Evolutionary conservation across 2,329 filamentous ascomycete genomes (phyloP).

Genomic region (Triangularia verruculosa): DNA sequence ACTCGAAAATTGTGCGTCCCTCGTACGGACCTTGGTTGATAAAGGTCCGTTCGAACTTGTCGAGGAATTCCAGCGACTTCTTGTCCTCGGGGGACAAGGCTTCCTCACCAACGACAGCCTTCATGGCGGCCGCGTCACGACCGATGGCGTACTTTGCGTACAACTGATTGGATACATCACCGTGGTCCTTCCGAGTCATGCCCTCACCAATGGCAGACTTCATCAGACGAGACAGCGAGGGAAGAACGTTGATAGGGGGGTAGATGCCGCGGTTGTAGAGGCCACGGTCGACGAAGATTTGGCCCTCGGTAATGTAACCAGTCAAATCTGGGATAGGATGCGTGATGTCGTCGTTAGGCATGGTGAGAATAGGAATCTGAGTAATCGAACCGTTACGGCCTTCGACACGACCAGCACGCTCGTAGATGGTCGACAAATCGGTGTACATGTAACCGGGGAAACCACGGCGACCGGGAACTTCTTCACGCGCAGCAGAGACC

Average conservation of each 20-base stretch:
- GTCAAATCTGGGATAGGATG: constrained; percentile 98
- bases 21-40: constrained; percentile 92
- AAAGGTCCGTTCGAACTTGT: constrained; percentile 97
- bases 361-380: constrained; percentile 97
- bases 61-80: constrained; percentile 95
- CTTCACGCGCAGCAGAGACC: constrained; percentile 95
- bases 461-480: constrained; percentile 98
- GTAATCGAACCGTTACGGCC: constrained; percentile 98
- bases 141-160: constrained; percentile 99
- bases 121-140: constrained; percentile 97
- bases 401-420: constrained; percentile 94
- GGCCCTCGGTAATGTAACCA: constrained; percentile 97
- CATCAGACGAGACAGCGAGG: constrained; percentile 98
- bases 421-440: constrained; percentile 99
- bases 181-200: constrained; percentile 94
- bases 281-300: constrained; percentile 95
- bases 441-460: constrained; percentile 99
- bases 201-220: constrained; percentile 98
- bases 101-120: constrained; percentile 98
- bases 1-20: constrained; percentile 86
- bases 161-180: constrained; percentile 97
- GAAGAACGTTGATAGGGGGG: constrained; percentile 97
- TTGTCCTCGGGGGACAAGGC: constrained; percentile 95
- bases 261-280: constrained; percentile 96
- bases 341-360: constrained; percentile 99